Evolutionary conservation across 345 rosid genomes (phyloP).

Genomic region (Abelmoschus esculentus): DNA sequence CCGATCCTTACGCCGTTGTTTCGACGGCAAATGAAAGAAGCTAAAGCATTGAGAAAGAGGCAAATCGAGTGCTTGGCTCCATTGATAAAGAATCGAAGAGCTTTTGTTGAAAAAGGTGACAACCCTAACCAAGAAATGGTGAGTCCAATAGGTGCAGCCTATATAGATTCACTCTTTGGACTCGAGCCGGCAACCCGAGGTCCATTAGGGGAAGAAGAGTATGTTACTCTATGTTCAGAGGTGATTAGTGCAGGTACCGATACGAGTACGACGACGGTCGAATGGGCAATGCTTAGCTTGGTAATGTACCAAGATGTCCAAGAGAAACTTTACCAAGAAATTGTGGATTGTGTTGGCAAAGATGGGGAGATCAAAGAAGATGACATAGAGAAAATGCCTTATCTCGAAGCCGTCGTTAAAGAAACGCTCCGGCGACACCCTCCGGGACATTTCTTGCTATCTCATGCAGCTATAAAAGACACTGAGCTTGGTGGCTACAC

Average conservation of each 20-base stretch:
- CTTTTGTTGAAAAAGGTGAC: conserved; percentile 43
- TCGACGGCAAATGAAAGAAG: conserved; percentile 50
- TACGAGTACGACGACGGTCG: conserved; percentile 74
- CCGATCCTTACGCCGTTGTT: conserved; percentile 78
- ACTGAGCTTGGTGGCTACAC: conserved; percentile 72
- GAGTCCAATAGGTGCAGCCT: conserved; percentile 89
- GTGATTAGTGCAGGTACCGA: conserved; percentile 86
- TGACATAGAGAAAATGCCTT: conserved; percentile 58
- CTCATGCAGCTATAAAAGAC: conserved; percentile 61
- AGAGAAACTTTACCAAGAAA: conserved; percentile 58
- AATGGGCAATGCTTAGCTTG: conserved; percentile 73
- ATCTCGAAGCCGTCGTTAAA: conserved; percentile 59
- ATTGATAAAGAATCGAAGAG: conserved; percentile 50
- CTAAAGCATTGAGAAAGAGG: conserved; percentile 52
- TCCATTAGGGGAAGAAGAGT: conserved; percentile 58
- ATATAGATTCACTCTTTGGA: conserved; percentile 65
- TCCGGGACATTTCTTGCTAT: conserved; percentile 80
- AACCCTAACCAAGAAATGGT: conserved; percentile 49
- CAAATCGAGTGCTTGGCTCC: conserved; percentile 78
- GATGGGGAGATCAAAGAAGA: conserved; percentile 53
- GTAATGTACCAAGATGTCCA: conserved; percentile 63
- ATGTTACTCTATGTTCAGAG: conserved; percentile 80
- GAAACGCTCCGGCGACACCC: conserved; percentile 95
- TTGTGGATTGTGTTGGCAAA: conserved; percentile 46
- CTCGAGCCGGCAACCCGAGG: conserved; percentile 45